Evolutionary conservation across 345 rosid species (phyloP), one percentile per base, ranked within the genome.

Genomic region (Gossypium ekmanianum): DNA sequence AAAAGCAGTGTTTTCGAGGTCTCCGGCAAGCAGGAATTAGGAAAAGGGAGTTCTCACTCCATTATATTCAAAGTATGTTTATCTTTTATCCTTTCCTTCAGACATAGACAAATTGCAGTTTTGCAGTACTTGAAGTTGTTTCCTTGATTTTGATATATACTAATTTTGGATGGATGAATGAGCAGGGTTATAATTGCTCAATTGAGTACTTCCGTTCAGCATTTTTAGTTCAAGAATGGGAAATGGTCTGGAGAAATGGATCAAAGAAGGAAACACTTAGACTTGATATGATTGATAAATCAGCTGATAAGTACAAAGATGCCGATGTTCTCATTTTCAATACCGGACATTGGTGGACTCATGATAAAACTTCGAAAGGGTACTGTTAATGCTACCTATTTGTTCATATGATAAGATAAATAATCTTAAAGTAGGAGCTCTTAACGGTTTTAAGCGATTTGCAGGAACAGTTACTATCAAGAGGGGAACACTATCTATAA

Each of bases 321-420:
- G 89, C 85, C 0, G 87, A 87, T 52, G 48, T 84, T 68, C 76
- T 87, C 58, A 72, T 87, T 44, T 87, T 83, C 81, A 87, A 87
- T 79, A 83, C 90, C 0, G 86, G 90, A 24, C 90, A 87, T 56
- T 87, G 90, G 90, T 87, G 86, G 88, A 84, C 90, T 69, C 90
- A 87, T 56, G 89, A 84, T 75, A 86, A 84, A 78, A 86, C 87
- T 59, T 63, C 81, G 8, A 77, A 63, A 52, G 89, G 87, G 89
- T 86, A 83, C 64, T 44, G 17, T 22, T 18, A 22, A 26, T 13
- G 22, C 65, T 41, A 22, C 59, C 29, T 56, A 50, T 29, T 59
- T 6, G 12, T 26, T 13, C 11, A 0, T n/a, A 3, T 11, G 50
- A 64, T 13, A n/a, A 64, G 50, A 61, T 61, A 61, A 29, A 14